A percentile compares a stretch with the other conserved stretches of the same genome.
phyloP scores from a whole-genome alignment of 805 yeast species.

The Ogataea populi-albae region DNA sequence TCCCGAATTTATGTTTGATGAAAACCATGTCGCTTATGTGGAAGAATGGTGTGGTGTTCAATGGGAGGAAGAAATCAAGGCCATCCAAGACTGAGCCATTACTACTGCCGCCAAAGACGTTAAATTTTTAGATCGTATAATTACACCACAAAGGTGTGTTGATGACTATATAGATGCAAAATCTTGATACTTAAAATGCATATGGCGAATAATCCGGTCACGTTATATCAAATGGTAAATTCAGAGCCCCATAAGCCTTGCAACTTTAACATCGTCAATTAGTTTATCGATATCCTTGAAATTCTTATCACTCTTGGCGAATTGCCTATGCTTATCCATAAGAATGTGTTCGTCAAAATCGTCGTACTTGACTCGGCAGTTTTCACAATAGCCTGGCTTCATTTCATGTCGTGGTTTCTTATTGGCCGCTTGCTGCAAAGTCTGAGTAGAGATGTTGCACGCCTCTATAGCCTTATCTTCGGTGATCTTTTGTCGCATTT shows the following conservation, averaged over 20 bases:
- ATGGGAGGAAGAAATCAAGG: conserved; percentile 27
- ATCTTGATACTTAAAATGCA: no score
- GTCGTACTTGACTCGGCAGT: conserved; percentile 82
- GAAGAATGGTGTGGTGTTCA: conserved; percentile 30
- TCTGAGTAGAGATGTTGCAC: background rate
- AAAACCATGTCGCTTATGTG: conserved; percentile 56
- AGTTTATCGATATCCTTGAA: conserved; percentile 76
- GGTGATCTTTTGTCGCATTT: conserved; percentile 1
- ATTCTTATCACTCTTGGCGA: conserved; percentile 69
- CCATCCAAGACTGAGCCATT: no score
- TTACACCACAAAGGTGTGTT: no score
- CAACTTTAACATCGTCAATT: conserved; percentile 43
- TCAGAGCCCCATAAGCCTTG: conserved; percentile 24
- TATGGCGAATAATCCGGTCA: no score
- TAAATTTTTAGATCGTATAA: no score
- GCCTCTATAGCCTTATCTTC: conserved; percentile 6
- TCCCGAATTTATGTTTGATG: conserved; percentile 49
- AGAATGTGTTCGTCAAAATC: conserved; percentile 72
- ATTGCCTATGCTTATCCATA: conserved; percentile 68
- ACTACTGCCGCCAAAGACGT: no score
- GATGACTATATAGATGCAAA: no score
- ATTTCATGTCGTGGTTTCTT: conserved; percentile 24
- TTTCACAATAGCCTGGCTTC: conserved; percentile 85
- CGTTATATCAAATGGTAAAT: no score
- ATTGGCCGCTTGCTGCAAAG: background rate